A percentile compares a stretch with the other conserved stretches of the same genome.
phyloP scores from a whole-genome alignment of 2,329 filamentous ascomycete species.

The Scytalidium sp. region DNA sequence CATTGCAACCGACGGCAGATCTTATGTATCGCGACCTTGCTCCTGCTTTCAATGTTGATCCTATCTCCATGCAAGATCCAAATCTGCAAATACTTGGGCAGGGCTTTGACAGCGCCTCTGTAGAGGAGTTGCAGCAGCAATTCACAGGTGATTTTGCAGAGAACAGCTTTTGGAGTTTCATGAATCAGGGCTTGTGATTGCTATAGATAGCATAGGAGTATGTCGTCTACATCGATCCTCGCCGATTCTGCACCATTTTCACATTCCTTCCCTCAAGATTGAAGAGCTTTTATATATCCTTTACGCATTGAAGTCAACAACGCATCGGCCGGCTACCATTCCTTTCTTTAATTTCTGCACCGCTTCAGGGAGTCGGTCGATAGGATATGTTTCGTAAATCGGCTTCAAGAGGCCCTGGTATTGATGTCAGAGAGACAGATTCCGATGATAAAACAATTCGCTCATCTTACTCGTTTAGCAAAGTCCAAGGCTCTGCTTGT shows the following conservation, averaged over 20 bases:
- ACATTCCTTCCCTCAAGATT: neutral
- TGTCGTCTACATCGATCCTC: neutral
- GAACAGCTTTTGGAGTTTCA: neutral
- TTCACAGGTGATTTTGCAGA: neutral
- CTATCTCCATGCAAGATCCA: neutral
- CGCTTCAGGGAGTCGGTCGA: slow-evolving; percentile 13
- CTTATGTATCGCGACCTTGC: neutral
- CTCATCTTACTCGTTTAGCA: neutral
- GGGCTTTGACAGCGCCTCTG: neutral
- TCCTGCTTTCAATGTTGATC: neutral
- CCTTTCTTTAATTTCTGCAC: slow-evolving; percentile 18
- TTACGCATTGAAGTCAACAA: slow-evolving; percentile 16
- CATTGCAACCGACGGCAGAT: neutral
- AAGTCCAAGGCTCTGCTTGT: slow-evolving; percentile 14
- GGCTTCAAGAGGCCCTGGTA: slow-evolving; percentile 12
- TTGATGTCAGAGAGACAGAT: slow-evolving; percentile 1
- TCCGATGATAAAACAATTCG: neutral
- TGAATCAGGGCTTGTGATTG: neutral
- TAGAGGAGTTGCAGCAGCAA: neutral
- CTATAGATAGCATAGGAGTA: neutral
- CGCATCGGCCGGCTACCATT: slow-evolving; percentile 17
- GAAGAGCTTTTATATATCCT: too few species aligned
- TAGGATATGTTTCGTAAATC: slow-evolving; percentile 14
- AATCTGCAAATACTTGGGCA: neutral
- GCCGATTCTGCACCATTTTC: neutral